A percentile compares a stretch with the other conserved stretches of the same genome.
Conservation (phyloP, 2,329 filamentous ascomycete genomes). For the Colletotrichum sp. region DNA sequence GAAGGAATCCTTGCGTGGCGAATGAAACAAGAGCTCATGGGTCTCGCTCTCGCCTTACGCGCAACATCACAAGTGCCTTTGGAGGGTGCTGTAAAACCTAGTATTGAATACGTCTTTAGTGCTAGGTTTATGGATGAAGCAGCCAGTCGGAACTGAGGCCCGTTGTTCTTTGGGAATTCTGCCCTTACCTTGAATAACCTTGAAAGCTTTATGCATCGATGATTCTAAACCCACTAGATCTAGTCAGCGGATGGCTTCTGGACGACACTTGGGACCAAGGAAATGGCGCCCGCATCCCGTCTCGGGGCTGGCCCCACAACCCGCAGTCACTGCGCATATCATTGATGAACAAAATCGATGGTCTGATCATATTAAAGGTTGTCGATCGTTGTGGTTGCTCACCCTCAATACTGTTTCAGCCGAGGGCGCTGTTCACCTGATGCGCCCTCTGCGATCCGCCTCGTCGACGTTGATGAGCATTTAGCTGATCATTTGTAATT, state of each 20-base stretch:
- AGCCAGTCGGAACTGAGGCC: background rate
- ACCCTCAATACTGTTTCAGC: background rate
- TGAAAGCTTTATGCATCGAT: background rate
- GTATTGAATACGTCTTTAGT: background rate
- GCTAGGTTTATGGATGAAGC: background rate
- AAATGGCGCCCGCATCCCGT: background rate
- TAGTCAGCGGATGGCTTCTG: background rate
- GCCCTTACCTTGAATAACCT: background rate
- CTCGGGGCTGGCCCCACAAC: background rate
- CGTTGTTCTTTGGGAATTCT: background rate
- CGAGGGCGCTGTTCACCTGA: background rate
- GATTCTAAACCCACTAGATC: background rate
- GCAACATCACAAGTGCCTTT: background rate
- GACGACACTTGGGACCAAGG: background rate
- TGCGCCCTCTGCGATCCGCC: background rate
- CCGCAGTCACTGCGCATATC: background rate
- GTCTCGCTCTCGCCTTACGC: background rate
- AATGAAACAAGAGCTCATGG: background rate
- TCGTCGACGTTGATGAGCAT: background rate
- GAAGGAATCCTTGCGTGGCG: background rate
- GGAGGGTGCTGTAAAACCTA: background rate
- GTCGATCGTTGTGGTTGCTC: background rate
- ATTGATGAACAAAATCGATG: background rate
- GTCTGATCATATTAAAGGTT: background rate
- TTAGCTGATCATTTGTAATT: background rate